Base-by-base conservation (phyloP, 1,284 basidiomycete species). In the Chalciporus sp. region DNA sequence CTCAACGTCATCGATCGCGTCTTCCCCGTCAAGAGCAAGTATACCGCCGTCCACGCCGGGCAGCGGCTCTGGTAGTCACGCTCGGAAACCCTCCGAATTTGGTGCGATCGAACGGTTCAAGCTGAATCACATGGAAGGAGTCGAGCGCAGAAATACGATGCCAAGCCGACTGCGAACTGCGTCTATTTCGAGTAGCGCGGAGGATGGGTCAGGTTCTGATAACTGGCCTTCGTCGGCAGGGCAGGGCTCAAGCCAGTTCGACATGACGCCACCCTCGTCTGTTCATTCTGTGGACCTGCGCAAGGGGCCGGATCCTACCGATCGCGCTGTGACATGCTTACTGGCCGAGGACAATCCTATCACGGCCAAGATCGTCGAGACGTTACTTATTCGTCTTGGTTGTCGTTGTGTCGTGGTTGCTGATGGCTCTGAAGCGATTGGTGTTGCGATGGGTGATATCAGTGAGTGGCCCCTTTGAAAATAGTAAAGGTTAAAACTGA, bases 331-430 rank as follows among this genome's bases (percentile, higher is more conserved):
- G 50, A 95, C 92, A 19, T 95, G 94, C 64, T 74, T 99, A 33
- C 82, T 99, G 44, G 97, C 95, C 0, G 97, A 99, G 70, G 95
- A 98, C 68, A 99, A 99, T 67, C 96, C 96, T 1, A 97, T 95
- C 63, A 95, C 93, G 0, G 92, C 90, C 51, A 96, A 95, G 78
- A 95, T 98, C 45, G 87, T 98, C 54, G 95, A 98, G 74, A 97
- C 93, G 0, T 74, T 98, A 45, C 81, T 99, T 47, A 88, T 90
- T 55, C 87, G 95, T 42, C 82, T 98, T 59, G 96, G 96, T 1
- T 98, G 95, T 72, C 87, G 94, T 17, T 95, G 93, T 71, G 88
- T 97, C 2, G 89, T 95, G 7, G 96, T 98, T 19, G 85, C 92
- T 49, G 95, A 99, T 73, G 97, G 96, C 12, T 94, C 95, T 6